Conservation (phyloP, 208 protist genomes). For the Leishmania aethiopica region DNA sequence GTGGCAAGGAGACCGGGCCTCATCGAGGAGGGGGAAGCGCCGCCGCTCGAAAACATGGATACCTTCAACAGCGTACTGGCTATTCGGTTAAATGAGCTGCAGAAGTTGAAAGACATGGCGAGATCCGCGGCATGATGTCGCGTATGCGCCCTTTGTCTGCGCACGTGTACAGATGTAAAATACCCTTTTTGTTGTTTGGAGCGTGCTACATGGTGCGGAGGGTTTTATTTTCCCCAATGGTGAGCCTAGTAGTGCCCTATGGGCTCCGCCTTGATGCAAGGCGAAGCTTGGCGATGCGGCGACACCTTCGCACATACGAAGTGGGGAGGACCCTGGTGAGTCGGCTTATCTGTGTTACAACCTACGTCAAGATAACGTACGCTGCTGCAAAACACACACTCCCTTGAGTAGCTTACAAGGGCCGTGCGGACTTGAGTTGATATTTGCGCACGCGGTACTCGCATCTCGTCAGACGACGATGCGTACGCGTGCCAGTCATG, state of each 20-base stretch:
- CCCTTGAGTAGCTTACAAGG: background rate
- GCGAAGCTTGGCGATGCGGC: background rate
- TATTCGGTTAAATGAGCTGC: slow-evolving; percentile 54
- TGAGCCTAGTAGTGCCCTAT: background rate
- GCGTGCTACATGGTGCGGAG: background rate
- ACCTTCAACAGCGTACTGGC: slow-evolving; percentile 56
- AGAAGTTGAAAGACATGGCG: slow-evolving; percentile 35
- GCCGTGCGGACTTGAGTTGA: background rate
- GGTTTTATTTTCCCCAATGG: background rate
- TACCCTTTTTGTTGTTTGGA: background rate
- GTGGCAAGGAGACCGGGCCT: slow-evolving; percentile 57
- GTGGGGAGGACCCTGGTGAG: background rate
- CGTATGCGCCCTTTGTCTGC: background rate
- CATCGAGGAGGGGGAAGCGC: slow-evolving; percentile 58
- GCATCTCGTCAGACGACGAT: background rate
- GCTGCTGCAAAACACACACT: background rate
- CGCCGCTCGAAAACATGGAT: slow-evolving; percentile 65
- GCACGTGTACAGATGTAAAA: slow-evolving; percentile 6
- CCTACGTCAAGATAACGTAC: background rate
- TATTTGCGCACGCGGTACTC: background rate
- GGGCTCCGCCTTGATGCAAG: background rate
- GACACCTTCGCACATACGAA: slow-evolving; percentile 2
- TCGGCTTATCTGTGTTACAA: background rate
- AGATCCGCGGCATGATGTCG: slow-evolving; percentile 8
- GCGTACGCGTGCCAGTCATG: background rate